Percentiles rank a stretch among this genome's conserved stretches.
Evolutionary conservation across 2,329 filamentous ascomycete species (phyloP).

Genomic region (Aspergillus quadricinctus): DNA sequence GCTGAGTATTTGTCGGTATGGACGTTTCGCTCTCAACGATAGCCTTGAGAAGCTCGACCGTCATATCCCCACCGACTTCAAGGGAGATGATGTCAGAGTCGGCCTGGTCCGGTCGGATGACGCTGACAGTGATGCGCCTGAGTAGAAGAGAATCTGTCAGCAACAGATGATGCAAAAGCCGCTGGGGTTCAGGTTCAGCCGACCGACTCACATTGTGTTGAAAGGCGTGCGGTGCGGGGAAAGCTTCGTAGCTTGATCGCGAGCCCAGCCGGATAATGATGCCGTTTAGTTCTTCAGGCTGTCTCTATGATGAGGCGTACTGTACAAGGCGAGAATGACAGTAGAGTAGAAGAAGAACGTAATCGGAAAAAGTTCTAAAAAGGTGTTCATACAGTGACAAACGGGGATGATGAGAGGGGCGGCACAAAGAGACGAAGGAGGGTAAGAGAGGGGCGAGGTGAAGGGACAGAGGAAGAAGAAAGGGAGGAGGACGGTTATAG

Average conservation of each 20-base stretch:
- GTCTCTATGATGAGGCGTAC: background rate
- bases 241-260: slow-evolving; percentile 5
- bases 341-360: background rate
- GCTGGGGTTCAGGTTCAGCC: background rate
- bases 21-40: slow-evolving; percentile 80
- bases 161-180: background rate
- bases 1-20: slow-evolving; percentile 68
- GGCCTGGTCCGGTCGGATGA: slow-evolving; percentile 67
- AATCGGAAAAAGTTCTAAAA: background rate
- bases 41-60: slow-evolving; percentile 77
- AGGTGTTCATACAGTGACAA: slow-evolving; percentile 3
- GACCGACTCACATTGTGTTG: slow-evolving; percentile 18
- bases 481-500: background rate
- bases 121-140: slow-evolving; percentile 84
- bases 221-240: slow-evolving; percentile 13
- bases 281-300: background rate
- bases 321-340: background rate
- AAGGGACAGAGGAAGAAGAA: background rate
- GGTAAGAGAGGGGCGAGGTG: background rate
- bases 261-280: background rate
- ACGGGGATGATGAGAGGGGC: slow-evolving; percentile 1
- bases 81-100: slow-evolving; percentile 75
- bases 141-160: background rate
- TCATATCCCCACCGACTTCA: slow-evolving; percentile 78
- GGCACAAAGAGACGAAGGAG: background rate